Evolutionary conservation across 768 basidiomycete species (phyloP).

Genomic region (Rhizopogon vesiculosus): DNA sequence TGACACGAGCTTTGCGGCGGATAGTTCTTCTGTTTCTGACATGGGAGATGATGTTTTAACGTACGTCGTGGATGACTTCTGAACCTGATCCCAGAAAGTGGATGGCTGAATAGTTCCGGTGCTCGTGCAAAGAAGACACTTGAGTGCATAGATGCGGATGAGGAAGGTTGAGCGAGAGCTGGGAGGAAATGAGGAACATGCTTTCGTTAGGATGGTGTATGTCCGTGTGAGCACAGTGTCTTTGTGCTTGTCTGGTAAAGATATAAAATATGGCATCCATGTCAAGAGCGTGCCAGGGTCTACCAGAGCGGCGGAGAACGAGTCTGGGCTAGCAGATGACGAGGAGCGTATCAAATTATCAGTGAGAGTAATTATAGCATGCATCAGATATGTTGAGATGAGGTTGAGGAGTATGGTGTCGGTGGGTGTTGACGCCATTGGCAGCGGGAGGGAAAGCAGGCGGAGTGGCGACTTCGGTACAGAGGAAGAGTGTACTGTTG

Average conservation of each 20-base stretch:
- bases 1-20: constrained; percentile 33
- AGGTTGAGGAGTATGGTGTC: constrained; percentile 41
- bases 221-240: constrained; percentile 57
- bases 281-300: not conserved
- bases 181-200: constrained; percentile 27
- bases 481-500: not conserved
- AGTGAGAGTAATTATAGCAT: constrained; percentile 43
- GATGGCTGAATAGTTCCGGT: constrained; percentile 42
- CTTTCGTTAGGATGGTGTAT: constrained; percentile 47
- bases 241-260: constrained; percentile 46
- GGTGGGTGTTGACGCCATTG: constrained; percentile 24
- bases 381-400: constrained; percentile 54
- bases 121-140: constrained; percentile 45
- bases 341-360: constrained; percentile 19
- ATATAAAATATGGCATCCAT: constrained; percentile 46
- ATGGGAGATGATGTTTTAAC: constrained; percentile 14
- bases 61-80: constrained; percentile 41
- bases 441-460: constrained; percentile 41
- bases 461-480: constrained; percentile 8
- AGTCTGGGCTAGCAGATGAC: constrained; percentile 1
- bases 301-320: constrained; percentile 27
- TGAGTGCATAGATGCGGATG: constrained; percentile 40
- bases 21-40: constrained; percentile 3
- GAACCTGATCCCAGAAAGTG: constrained; percentile 68
- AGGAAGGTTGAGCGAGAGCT: constrained; percentile 19